A percentile compares a stretch with the other conserved stretches of the same genome.
These are phyloP conservation scores for Chiua virens DNA, from an alignment of 768 basidiomycete species.

Conservation along the genomic window DNA sequence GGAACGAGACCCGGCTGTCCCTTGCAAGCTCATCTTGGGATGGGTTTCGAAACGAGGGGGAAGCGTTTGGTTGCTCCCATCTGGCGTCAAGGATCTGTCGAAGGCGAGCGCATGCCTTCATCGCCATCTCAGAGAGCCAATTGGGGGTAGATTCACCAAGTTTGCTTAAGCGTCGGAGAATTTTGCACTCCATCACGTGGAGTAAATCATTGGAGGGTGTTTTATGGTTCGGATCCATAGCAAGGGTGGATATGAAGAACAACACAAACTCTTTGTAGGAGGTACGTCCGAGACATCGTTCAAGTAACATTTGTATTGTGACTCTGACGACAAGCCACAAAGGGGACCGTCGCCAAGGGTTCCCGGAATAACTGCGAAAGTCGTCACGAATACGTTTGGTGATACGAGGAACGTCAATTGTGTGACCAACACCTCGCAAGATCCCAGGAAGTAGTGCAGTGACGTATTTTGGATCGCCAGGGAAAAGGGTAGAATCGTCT, in stretches of 20 bases:
- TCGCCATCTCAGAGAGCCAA: constrained; percentile 39
- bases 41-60: constrained; percentile 11
- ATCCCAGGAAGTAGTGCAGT: too few relatives aligned
- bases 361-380: too few relatives aligned
- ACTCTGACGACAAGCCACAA: constrained; percentile 36
- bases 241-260: constrained; percentile 34
- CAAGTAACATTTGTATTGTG: constrained; percentile 25
- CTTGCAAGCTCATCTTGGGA: not conserved
- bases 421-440: too few relatives aligned
- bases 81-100: constrained; percentile 26
- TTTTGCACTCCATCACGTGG: constrained; percentile 22
- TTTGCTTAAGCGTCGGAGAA: constrained; percentile 17
- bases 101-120: constrained; percentile 28
- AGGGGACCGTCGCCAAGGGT: constrained; percentile 32
- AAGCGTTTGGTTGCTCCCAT: constrained; percentile 23
- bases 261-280: constrained; percentile 50
- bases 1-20: constrained; percentile 37
- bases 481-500: too few relatives aligned
- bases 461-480: too few relatives aligned
- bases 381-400: too few relatives aligned
- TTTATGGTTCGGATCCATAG: constrained; percentile 15
- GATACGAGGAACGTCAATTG: too few relatives aligned
- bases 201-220: constrained; percentile 22
- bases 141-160: constrained; percentile 12
- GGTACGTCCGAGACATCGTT: constrained; percentile 2